phyloP scores from a whole-genome alignment of 139 green algal species.

The Dunaliella sp. region DNA sequence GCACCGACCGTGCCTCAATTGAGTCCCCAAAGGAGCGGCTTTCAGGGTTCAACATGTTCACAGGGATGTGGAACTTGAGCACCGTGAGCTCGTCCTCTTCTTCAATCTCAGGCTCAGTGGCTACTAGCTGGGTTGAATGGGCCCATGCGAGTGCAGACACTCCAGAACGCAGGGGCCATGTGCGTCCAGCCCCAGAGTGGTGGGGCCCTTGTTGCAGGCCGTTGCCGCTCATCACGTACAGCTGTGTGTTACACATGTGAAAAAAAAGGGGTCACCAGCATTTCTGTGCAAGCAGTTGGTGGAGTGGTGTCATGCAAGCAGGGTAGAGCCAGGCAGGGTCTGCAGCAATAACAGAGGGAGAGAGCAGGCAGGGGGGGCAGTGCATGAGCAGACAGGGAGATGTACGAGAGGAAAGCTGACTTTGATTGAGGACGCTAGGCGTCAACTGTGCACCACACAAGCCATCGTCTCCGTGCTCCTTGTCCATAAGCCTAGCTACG shows the following conservation, averaged over 20 bases:
- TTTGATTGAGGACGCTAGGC: too few relatives aligned
- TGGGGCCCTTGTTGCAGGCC: neutral
- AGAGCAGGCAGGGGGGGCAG: neutral
- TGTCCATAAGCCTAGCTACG: too few relatives aligned
- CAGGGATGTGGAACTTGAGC: slow-evolving; percentile 34
- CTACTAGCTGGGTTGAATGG: neutral
- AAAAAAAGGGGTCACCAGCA: too few relatives aligned
- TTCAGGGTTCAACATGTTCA: slow-evolving; percentile 1
- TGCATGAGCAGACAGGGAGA: too few relatives aligned
- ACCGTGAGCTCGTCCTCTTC: neutral
- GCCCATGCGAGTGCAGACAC: neutral
- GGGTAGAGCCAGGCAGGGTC: neutral
- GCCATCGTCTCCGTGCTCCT: neutral
- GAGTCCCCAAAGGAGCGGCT: neutral
- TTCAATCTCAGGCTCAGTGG: neutral
- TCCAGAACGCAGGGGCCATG: slow-evolving; percentile 2
- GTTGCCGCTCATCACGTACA: slow-evolving; percentile 6
- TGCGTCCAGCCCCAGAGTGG: neutral
- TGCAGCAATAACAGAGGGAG: neutral
- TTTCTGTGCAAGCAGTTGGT: neutral
- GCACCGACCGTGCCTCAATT: neutral
- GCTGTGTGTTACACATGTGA: neutral
- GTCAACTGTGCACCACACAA: too few relatives aligned
- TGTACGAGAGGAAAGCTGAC: too few relatives aligned
- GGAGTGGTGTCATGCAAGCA: neutral